Evolutionary conservation across 2,329 filamentous ascomycete genomes (phyloP).

Genomic region (Alternaria arborescens): DNA sequence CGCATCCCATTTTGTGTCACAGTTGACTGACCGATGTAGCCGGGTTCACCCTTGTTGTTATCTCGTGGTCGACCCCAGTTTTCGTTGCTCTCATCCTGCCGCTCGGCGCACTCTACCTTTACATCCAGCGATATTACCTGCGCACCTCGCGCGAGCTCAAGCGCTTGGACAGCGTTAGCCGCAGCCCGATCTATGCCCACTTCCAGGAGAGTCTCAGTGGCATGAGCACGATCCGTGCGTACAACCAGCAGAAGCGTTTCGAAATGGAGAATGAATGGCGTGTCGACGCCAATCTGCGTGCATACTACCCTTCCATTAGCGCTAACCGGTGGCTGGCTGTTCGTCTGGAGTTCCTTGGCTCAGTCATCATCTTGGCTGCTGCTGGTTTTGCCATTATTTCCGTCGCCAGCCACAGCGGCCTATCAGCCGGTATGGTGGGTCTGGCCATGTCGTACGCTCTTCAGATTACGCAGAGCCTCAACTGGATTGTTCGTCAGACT

Average conservation of each 20-base stretch:
- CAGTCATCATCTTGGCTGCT: conserved; percentile 87
- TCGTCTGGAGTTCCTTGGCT: conserved; percentile 93
- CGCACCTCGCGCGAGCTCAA: conserved; percentile 96
- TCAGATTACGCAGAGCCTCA: conserved; percentile 95
- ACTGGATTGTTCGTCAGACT: conserved; percentile 98
- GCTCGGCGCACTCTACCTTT: conserved; percentile 81
- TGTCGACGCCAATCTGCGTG: conserved; percentile 90
- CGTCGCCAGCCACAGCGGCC: conserved; percentile 70
- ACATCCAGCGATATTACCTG: conserved; percentile 96
- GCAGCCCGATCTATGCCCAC: conserved; percentile 96
- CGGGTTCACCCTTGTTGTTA: conserved; percentile 84
- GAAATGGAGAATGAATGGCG: conserved; percentile 96
- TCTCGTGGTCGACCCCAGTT: conserved; percentile 79
- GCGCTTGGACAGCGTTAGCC: conserved; percentile 90
- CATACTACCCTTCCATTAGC: conserved; percentile 95
- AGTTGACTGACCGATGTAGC: conserved; percentile 45
- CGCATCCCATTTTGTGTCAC: conserved; percentile 22
- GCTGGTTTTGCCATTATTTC: conserved; percentile 84
- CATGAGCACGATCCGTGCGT: conserved; percentile 93
- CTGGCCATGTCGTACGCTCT: conserved; percentile 96
- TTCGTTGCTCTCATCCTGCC: conserved; percentile 86
- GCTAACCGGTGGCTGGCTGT: conserved; percentile 91
- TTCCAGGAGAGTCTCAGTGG: conserved; percentile 97
- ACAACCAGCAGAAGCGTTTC: conserved; percentile 87
- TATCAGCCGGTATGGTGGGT: conserved; percentile 82